Base-by-base conservation (phyloP, 2,329 filamentous ascomycete genomes). In the Colletotrichum aenigma region DNA sequence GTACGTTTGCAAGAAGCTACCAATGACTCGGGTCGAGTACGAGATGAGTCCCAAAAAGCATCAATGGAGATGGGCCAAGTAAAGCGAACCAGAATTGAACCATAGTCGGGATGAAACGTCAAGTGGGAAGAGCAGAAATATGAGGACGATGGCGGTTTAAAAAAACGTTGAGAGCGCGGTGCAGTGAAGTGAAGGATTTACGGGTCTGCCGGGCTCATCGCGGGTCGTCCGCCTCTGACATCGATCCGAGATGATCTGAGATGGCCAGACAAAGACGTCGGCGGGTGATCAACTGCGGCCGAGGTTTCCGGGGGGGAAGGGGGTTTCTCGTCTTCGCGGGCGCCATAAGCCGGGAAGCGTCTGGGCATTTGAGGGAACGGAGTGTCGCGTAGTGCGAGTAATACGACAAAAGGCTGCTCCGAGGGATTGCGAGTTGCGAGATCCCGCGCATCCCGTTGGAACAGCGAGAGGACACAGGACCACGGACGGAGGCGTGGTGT, bases 241-340 rank as follows among this genome's bases (percentile, higher is more conserved):
- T 58, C 32, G n/a, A 36, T 36, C 18, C 58, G 21, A 64, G 38
- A 56, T 30, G 38, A 24, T 64, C 28, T 30, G 26, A 61, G 52
- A 72, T 72, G 55, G 70, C n/a, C n/a, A 60, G 55, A 72, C 64
- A 61, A 67, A 68, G 70, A 28, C 55, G 64, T 61, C 43, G 34
- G 36, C 58, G 38, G 21, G 48, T 52, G 69, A 56, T 70, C 58
- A 36, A 21, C 32, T 7, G 56, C 58, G 58, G 26, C 71, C 71
- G 71, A 65, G 36, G 71, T 21, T 65, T 32, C 71, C 71, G 71
- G 48, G 24, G 28, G 18, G n/a, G 4, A 7, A 48, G 43, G 8
- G 34, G 18, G 13, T 26, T 38, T n/a, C 24, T 26, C 61, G 28
- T 18, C 18, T 71, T 24, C 18, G 24, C 32, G 24, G 21, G 48